Evolutionary conservation across 331 rosid species (phyloP).

Genomic region (Acacia concinna): DNA sequence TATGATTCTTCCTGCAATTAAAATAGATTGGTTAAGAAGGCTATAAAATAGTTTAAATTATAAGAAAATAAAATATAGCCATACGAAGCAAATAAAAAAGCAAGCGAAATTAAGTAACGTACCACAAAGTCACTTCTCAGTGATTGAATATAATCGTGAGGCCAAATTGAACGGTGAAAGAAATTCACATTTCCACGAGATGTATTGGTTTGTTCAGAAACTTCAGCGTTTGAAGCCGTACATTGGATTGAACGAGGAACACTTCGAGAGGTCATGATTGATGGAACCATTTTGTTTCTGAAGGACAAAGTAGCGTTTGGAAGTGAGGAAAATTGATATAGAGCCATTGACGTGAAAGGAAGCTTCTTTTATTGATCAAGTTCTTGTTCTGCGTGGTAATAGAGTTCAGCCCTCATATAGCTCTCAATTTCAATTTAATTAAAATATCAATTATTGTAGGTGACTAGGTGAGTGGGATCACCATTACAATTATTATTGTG

Average conservation of each 20-base stretch:
- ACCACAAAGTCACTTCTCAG: neutral
- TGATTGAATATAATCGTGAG: neutral
- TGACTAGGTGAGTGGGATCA: neutral
- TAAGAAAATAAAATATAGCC: neutral
- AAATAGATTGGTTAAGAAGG: neutral
- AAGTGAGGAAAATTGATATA: neutral
- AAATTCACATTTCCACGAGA: neutral
- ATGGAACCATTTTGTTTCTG: neutral
- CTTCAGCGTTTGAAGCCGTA: neutral
- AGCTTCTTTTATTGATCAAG: neutral
- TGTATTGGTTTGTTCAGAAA: neutral
- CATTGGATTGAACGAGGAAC: neutral
- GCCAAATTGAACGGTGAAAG: slow-evolving; percentile 1
- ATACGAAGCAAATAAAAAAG: neutral
- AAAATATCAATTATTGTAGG: neutral
- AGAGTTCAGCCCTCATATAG: neutral
- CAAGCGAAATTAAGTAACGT: neutral
- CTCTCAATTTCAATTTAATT: neutral
- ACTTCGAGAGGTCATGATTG: neutral
- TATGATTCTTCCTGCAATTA: slow-evolving; percentile 20
- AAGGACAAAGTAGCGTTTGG: neutral
- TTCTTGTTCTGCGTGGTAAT: neutral
- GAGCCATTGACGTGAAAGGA: neutral
- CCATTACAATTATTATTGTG: no score
- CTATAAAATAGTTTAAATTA: neutral